Evolutionary conservation across 805 yeast species (phyloP), one percentile per base, ranked within the genome.

Genomic region (Yueomyces sp.): DNA sequence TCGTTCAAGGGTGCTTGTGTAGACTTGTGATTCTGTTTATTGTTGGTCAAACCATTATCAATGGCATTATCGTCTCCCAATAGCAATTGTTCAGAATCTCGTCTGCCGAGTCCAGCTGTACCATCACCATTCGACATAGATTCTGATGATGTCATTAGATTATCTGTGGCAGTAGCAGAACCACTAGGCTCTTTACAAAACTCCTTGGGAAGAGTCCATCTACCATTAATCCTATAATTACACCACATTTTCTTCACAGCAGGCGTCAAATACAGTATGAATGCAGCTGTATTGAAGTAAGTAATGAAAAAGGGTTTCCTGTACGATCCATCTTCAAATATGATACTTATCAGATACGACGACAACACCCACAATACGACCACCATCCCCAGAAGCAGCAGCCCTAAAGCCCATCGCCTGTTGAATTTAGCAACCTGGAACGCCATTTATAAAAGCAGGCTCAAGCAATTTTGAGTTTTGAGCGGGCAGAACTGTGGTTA

Each of bases 291-390:
- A 65, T 88, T 92, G 52, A 90, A 62, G 65, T 90, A 92, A 2
- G 98, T 92, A 52, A 92, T 84, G 48, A 88, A 74, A 57, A 86
- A 88, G 19, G 98, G 98, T 63, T 92, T 92, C 40, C 86, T 65
- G 60, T 86, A 92, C 29, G 71, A 65, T 45, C 72, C 75, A 40
- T 74, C 71, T 51, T 79, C 86, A 52, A 85, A 82, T 37, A 85
- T 67, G 38, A 77, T 79, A 60, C 85, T 87, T 36, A 92, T 81
- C 40, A 90, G 61, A 52, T 87, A 90, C 3, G 95, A 85, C 3
- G 95, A 85, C 36, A 82, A 65, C 8, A 92, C 96, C 98, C 98
- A 90, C 28, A 86, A 72, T 1, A 84, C 59, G 29, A 90, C 85
- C 39, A 88, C 97, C 39, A 82, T 67, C 2, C 76, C 69, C 28